Conservation (phyloP, 331 rosid genomes). For the Pyrus hybrid region DNA sequence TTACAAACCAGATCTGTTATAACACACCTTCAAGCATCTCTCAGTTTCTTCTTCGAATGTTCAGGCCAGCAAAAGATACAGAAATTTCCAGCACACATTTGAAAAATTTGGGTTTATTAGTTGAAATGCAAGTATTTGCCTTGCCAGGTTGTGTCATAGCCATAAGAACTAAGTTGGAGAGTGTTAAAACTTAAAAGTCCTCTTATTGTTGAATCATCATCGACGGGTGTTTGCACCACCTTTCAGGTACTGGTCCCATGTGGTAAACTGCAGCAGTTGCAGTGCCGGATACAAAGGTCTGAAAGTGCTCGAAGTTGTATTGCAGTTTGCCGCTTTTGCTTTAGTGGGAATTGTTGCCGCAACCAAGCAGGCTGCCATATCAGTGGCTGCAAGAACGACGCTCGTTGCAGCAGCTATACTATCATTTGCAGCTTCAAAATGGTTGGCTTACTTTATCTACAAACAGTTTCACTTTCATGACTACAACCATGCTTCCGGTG, state of each 20-base stretch:
- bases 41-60: not conserved
- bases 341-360: slow-evolving; percentile 64
- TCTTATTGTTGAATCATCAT: not conserved
- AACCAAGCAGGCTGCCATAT: slow-evolving; percentile 34
- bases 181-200: not conserved
- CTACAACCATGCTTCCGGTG: slow-evolving; percentile 65
- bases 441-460: slow-evolving; percentile 69
- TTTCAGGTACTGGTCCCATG: slow-evolving; percentile 79
- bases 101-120: too few species aligned
- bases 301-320: slow-evolving; percentile 51
- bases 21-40: not conserved
- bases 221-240: not conserved
- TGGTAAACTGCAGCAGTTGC: slow-evolving; percentile 82
- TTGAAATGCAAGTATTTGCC: not conserved
- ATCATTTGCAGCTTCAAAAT: slow-evolving; percentile 61
- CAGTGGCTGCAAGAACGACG: slow-evolving; percentile 35
- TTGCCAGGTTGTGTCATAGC: not conserved
- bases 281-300: slow-evolving; percentile 56
- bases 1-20: not conserved
- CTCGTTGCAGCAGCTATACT: slow-evolving; percentile 48
- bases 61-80: not conserved
- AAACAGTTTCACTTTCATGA: slow-evolving; percentile 77
- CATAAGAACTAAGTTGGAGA: not conserved
- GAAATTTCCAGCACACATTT: not conserved
- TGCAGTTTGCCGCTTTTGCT: slow-evolving; percentile 55